These are phyloP conservation scores for Phaffia tasmanica DNA, from an alignment of 768 basidiomycete species.

Conservation along the genomic window DNA sequence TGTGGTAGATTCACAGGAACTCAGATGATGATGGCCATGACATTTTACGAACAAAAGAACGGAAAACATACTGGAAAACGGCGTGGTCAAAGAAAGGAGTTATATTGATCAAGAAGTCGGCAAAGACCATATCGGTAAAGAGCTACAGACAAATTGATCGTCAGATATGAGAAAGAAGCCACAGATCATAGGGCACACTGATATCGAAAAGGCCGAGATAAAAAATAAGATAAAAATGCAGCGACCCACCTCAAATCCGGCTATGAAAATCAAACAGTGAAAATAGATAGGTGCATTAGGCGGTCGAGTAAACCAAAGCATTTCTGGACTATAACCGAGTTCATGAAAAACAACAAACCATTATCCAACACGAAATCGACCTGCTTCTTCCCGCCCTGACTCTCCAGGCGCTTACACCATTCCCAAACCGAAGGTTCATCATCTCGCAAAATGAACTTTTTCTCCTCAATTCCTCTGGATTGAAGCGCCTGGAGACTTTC, in stretches of 20 bases:
- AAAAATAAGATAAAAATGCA: too few relatives aligned
- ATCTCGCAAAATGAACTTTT: constrained; percentile 70
- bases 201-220: not conserved
- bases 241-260: constrained; percentile 69
- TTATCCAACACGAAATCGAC: constrained; percentile 90
- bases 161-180: not conserved
- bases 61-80: constrained; percentile 66
- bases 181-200: not conserved
- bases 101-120: constrained; percentile 67
- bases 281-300: not conserved
- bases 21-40: constrained; percentile 10
- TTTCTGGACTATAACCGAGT: not conserved
- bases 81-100: constrained; percentile 72
- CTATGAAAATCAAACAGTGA: constrained; percentile 39
- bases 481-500: constrained; percentile 76
- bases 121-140: constrained; percentile 81
- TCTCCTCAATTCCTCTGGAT: constrained; percentile 61
- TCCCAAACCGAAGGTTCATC: constrained; percentile 68
- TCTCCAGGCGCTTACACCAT: constrained; percentile 49
- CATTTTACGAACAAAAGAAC: not conserved
- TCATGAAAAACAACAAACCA: constrained; percentile 42
- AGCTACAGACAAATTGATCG: constrained; percentile 44
- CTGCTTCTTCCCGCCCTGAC: constrained; percentile 36
- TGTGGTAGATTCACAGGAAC: constrained; percentile 34
- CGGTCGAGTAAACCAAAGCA: not conserved